Percentiles rank a stretch among this genome's conserved stretches.
phyloP scores from a whole-genome alignment of 1,139 yeast genomes.

The Lodderomyces jiufengensis region DNA sequence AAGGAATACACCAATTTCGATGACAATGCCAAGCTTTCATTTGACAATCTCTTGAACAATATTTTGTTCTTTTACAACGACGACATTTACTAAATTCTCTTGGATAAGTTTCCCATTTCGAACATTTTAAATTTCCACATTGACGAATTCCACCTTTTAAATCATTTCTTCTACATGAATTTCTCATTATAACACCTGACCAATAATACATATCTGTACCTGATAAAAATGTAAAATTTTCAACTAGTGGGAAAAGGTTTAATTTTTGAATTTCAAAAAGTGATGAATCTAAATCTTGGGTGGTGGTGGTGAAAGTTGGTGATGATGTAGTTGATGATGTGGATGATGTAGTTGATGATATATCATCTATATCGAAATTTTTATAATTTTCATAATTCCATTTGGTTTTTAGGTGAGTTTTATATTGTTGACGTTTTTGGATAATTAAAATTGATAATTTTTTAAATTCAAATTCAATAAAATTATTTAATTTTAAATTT shows the following conservation, averaged over 20 bases:
- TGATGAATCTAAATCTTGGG: constrained; percentile 44
- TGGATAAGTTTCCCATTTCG: constrained; percentile 91
- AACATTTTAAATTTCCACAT: constrained; percentile 91
- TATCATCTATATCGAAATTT: constrained; percentile 52
- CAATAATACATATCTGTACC: constrained; percentile 84
- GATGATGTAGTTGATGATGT: too few species aligned
- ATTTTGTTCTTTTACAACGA: constrained; percentile 90
- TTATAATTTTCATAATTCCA: constrained; percentile 59
- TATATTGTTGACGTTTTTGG: constrained; percentile 31
- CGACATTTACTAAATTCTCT: constrained; percentile 93
- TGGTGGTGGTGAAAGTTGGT: too few species aligned
- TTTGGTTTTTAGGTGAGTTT: constrained; percentile 28
- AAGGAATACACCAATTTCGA: constrained; percentile 86
- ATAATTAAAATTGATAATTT: constrained; percentile 31
- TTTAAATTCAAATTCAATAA: constrained; percentile 33
- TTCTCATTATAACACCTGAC: constrained; percentile 96
- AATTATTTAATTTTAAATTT: constrained; percentile 30
- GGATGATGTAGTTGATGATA: constrained; percentile 2
- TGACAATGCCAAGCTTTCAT: constrained; percentile 90
- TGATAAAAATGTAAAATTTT: constrained; percentile 75
- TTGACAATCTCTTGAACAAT: constrained; percentile 91
- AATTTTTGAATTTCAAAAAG: constrained; percentile 51
- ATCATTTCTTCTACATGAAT: constrained; percentile 90
- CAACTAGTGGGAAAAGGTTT: constrained; percentile 87
- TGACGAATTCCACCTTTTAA: constrained; percentile 85